phyloP scores from a whole-genome alignment of 768 basidiomycete genomes.

The Crepidotus variabilis region DNA sequence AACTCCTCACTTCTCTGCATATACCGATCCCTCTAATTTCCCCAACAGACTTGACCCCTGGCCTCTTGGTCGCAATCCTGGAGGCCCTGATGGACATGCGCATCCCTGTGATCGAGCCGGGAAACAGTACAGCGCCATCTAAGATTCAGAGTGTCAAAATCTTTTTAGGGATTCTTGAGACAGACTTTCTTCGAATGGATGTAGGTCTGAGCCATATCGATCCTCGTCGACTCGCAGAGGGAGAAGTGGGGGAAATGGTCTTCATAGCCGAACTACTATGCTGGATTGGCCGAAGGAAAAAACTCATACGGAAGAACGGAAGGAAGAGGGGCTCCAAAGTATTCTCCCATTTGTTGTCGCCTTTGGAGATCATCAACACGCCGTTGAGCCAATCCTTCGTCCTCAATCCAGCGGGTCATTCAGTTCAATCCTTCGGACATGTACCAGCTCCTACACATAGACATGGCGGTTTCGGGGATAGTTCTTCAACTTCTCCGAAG shows the following conservation, averaged over 20 bases:
- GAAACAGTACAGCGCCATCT: constrained; percentile 25
- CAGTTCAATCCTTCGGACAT: too few relatives aligned
- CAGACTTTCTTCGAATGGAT: constrained; percentile 55
- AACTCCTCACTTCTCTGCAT: constrained; percentile 38
- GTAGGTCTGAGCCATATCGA: constrained; percentile 66
- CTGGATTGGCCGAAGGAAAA: constrained; percentile 55
- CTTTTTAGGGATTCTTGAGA: constrained; percentile 70
- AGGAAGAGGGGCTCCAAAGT: background rate
- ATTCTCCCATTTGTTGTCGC: background rate
- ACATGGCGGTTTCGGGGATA: too few relatives aligned
- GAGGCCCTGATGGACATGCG: constrained; percentile 55
- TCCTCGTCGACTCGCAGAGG: constrained; percentile 58
- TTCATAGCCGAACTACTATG: constrained; percentile 66
- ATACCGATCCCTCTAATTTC: constrained; percentile 45
- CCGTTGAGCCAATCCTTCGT: background rate
- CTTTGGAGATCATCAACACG: background rate
- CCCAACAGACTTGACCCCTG: constrained; percentile 65
- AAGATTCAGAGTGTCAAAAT: constrained; percentile 69
- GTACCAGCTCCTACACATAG: too few relatives aligned
- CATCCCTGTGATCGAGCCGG: constrained; percentile 45
- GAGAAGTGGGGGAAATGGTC: constrained; percentile 63
- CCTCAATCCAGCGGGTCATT: too few relatives aligned
- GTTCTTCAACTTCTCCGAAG: background rate
- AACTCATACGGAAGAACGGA: constrained; percentile 18
- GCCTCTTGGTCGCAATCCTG: constrained; percentile 65